Base-by-base conservation (phyloP, 1,284 basidiomycete species). In the Quambalaria eucalypti region DNA sequence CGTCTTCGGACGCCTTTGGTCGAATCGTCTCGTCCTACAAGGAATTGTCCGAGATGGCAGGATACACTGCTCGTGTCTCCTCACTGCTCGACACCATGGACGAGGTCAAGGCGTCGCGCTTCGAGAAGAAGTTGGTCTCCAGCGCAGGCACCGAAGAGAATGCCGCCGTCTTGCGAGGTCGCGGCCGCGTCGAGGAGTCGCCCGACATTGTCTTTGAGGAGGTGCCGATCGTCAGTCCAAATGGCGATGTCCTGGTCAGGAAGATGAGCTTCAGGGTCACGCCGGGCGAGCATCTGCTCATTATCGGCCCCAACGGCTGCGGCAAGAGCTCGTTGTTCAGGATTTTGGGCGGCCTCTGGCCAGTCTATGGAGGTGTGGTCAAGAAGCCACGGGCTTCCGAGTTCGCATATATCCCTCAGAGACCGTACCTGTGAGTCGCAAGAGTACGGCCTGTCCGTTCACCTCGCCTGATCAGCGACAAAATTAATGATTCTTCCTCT, bases 261-360 rank as follows among this genome's bases (percentile, higher is more conserved):
- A 70, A 71, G 65, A 79, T 98, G 74, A 89, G 85, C 72, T 97
- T 97, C 80, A 83, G 84, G 65, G 87, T 97, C 52, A 87, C 88
- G 75, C 87, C 83, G 36, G 90, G 92, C 56, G 90, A 92, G 76
- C 73, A 86, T 78, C 8, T 63, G 54, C 56, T 66, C 52, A 61
- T 59, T 44, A 65, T 75, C 49, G 73, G 73, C 2, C 73, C 91
- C 0, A 96, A 96, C 69, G 92, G 90, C 80, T 75, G 73, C 51
- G 73, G 73, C 36, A 75, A 75, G 64, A 68, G 65, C 56, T 73
- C 69, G n/a, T 66, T 97, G 50, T 96, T 95, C 81, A 84, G 93
- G 26, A 95, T 97, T 57, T 80, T 98, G 2, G 93, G 92, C 39
- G 93, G 92, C 19, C 82, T 98, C 6, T 98, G 93, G 92, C 92